A percentile compares a stretch with the other conserved stretches of the same genome.
Evolutionary conservation across 2,329 filamentous ascomycete species (phyloP).

Genomic region (Colletotrichum sp.): DNA sequence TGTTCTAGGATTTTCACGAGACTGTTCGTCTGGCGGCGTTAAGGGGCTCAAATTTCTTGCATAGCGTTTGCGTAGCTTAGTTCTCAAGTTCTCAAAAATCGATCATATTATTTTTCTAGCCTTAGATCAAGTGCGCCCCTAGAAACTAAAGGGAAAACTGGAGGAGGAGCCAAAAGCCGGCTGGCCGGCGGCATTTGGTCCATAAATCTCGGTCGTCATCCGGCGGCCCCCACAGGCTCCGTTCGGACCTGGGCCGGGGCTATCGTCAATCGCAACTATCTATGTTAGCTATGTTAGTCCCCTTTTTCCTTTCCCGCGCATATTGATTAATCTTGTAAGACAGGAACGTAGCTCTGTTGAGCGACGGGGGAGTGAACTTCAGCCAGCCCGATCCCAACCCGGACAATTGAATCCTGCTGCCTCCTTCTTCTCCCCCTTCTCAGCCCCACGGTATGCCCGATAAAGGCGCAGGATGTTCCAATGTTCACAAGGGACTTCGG

Average conservation of each 20-base stretch:
- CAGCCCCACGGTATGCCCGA: background rate
- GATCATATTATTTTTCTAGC: no score
- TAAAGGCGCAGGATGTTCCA: background rate
- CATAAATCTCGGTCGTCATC: background rate
- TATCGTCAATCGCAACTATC: background rate
- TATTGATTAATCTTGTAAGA: background rate
- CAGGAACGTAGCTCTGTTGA: background rate
- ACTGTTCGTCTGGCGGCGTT: background rate
- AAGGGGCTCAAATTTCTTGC: background rate
- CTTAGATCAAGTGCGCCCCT: background rate
- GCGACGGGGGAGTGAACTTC: background rate
- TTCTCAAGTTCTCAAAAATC: background rate
- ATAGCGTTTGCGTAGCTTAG: background rate
- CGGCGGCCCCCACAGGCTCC: background rate
- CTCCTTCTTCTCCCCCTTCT: background rate
- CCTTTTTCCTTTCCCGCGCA: no score
- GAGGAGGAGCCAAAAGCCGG: background rate
- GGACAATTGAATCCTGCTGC: background rate
- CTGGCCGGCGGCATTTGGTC: background rate
- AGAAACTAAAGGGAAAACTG: no score
- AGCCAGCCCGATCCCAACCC: background rate
- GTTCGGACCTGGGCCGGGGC: no score
- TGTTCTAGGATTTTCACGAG: background rate
- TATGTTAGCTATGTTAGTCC: no score
- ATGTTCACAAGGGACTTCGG: background rate